Evolutionary conservation across 1,284 basidiomycete species (phyloP).

Genomic region (Vanrija humicola): DNA sequence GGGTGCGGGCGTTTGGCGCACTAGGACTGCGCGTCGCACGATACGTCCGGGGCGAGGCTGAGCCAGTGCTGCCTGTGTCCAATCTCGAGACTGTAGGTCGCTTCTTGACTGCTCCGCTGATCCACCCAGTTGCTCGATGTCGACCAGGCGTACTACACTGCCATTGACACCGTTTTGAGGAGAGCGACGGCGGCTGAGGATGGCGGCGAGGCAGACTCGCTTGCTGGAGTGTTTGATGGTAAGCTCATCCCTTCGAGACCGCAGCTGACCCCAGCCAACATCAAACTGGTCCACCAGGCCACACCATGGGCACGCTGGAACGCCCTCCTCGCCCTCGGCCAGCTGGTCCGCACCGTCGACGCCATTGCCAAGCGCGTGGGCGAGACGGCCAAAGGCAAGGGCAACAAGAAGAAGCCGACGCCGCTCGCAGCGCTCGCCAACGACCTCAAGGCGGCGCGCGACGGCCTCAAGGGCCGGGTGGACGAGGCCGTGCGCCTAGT

Average conservation of each 20-base stretch:
- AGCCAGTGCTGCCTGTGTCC: neutral
- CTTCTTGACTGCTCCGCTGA: neutral
- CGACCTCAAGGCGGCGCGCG: slow-evolving; percentile 6
- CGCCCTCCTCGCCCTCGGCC: slow-evolving; percentile 2
- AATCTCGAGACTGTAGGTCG: neutral
- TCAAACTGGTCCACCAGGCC: neutral
- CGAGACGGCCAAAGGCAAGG: slow-evolving; percentile 17
- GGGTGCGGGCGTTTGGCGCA: slow-evolving; percentile 5
- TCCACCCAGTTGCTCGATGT: neutral
- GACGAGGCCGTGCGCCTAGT: neutral
- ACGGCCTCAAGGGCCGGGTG: neutral
- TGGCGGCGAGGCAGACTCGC: neutral
- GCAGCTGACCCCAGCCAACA: too few relatives aligned
- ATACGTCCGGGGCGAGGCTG: slow-evolving; percentile 3
- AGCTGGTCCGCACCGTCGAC: slow-evolving; percentile 9
- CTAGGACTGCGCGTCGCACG: neutral
- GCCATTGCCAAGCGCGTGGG: slow-evolving; percentile 8
- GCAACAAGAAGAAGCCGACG: slow-evolving; percentile 27
- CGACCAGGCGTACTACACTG: slow-evolving; percentile 4
- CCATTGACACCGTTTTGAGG: slow-evolving; percentile 1
- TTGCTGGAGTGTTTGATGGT: neutral
- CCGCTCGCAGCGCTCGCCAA: slow-evolving; percentile 3
- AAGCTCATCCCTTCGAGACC: neutral
- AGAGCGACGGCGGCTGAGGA: neutral
- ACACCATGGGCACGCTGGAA: neutral